Conservation (phyloP, 306 rosid species). For the Gleditsia sinensis region DNA sequence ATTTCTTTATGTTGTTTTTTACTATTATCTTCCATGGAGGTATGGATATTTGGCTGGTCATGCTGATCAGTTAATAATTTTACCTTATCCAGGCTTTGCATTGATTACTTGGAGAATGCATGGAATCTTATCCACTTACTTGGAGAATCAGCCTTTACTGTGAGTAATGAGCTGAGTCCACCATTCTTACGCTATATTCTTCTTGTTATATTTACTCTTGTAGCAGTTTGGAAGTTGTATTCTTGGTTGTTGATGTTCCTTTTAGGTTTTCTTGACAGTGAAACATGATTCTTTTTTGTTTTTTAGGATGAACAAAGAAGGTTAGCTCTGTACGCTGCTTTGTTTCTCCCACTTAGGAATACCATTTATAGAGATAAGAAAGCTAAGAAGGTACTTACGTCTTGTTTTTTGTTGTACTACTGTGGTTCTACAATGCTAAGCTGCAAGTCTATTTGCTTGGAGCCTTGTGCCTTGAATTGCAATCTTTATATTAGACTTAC, state of each 20-base stretch:
- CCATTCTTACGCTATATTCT: not conserved
- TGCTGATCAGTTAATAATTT: constrained; percentile 14
- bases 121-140: constrained; percentile 70
- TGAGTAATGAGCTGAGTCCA: constrained; percentile 45
- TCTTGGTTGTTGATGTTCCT: constrained; percentile 18
- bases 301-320: constrained; percentile 82
- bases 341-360: constrained; percentile 77
- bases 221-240: not conserved
- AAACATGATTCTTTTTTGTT: constrained; percentile 32
- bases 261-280: constrained; percentile 18
- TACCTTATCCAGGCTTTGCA: constrained; percentile 56
- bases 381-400: constrained; percentile 60
- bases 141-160: constrained; percentile 60
- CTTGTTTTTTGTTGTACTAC: constrained; percentile 17
- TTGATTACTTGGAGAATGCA: constrained; percentile 58
- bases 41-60: constrained; percentile 28
- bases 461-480: constrained; percentile 9
- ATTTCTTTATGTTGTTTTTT: no score
- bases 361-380: constrained; percentile 66
- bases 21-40: constrained; percentile 4
- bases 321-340: constrained; percentile 66
- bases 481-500: constrained; percentile 14
- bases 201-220: constrained; percentile 5
- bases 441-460: constrained; percentile 23
- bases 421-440: constrained; percentile 13